Evolutionary conservation across 164 flowering plant genomes (phyloP).

Genomic region (Vitis rupestris): DNA sequence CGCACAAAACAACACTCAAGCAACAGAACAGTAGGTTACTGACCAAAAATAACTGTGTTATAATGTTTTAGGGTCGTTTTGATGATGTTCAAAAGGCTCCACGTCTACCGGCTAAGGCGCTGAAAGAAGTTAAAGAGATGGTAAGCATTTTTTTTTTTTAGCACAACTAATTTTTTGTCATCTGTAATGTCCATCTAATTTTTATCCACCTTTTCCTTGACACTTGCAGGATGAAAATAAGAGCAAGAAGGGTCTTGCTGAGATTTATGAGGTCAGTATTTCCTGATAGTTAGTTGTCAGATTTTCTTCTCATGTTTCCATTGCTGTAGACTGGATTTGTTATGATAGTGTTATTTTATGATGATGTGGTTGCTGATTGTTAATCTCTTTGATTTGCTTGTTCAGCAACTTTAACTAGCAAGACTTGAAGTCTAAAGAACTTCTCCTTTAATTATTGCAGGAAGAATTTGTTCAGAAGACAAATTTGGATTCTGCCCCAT

Average conservation of each 20-base stretch:
- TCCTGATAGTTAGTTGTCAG: neutral
- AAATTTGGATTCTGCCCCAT: constrained; percentile 55
- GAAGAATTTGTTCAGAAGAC: constrained; percentile 79
- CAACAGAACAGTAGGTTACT: neutral
- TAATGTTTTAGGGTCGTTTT: constrained; percentile 59
- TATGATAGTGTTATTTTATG: neutral
- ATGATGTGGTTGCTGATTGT: too few relatives aligned
- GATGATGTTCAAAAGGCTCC: constrained; percentile 76
- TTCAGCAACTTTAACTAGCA: too few relatives aligned
- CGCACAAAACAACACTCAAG: too few relatives aligned
- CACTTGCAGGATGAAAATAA: constrained; percentile 84
- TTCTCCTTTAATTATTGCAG: constrained; percentile 39
- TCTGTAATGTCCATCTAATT: neutral
- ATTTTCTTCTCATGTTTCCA: neutral
- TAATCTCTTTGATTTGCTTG: too few relatives aligned
- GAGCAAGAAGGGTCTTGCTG: constrained; percentile 94
- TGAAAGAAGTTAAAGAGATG: constrained; percentile 71
- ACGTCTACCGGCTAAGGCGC: constrained; percentile 53
- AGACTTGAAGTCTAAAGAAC: neutral
- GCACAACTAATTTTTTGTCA: neutral
- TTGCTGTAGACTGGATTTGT: neutral
- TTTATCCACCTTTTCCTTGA: neutral
- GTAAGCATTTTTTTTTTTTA: constrained; percentile 32
- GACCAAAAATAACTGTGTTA: neutral
- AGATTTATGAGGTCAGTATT: constrained; percentile 78